Base-by-base conservation (phyloP, 768 basidiomycete genomes). In the Lactifluus hygrophoroides region DNA sequence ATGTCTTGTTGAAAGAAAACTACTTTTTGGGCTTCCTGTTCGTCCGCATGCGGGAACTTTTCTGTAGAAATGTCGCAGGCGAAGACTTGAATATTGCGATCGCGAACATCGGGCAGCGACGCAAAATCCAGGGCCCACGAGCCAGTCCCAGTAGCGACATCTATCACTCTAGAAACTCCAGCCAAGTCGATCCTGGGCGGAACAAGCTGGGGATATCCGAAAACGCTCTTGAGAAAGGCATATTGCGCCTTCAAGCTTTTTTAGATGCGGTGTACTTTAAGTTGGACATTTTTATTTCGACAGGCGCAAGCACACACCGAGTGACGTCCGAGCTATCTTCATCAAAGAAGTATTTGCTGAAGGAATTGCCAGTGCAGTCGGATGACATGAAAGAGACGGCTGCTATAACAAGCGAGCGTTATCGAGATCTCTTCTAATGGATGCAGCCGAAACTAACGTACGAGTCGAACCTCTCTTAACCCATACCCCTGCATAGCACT, bases 61-160 rank as follows among this genome's bases (percentile, higher is more conserved):
- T n/a, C 38, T 1, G 25, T 37, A 17, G 58, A 48, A 16, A 59
- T 43, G 8, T 49, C 46, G 5, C 58, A 54, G 7, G 58, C 52
- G n/a, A 58, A 54, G 46, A 54, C 45, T n/a, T 49, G 46, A 49
- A 58, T 9, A 49, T 35, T 13, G 14, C 58, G 9, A 17, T 43
- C n/a, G 23, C 46, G 38, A 23, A 49, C 40, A 0, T n/a, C 30
- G 14, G 46, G 46, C 5, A 34, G 23, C 6, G 58, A 58, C 9
- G 11, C n/a, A 14, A 58, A 58, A 14, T 58, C 46, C 25, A 48
- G 16, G 1, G 38, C 57, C 51, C 57, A 53, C 0, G 45, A 35
- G 21, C 57, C 45, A 2, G 57, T 48, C 14, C 51, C 57, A 4
- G 46, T 34, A 34, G 17, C 58, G 2, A 49, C 34, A 6, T 54